phyloP scores from a whole-genome alignment of 306 rosid genomes.

The Cucumis cinereus region DNA sequence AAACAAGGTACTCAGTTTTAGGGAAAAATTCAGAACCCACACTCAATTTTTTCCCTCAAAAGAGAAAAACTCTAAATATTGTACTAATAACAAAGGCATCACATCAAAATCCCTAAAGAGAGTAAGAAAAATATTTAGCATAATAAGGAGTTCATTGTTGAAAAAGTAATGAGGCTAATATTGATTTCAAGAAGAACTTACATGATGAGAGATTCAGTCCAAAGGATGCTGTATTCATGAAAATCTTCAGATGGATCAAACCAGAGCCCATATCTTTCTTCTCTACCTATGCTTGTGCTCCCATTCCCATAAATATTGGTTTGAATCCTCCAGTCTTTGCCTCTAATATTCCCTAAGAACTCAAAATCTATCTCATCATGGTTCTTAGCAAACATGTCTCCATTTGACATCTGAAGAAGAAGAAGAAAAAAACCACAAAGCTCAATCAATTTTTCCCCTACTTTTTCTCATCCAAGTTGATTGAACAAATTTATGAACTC shows the following conservation, averaged over 20 bases:
- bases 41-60: background rate
- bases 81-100: background rate
- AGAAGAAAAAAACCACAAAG: background rate
- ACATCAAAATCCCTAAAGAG: background rate
- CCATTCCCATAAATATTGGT: constrained; percentile 96
- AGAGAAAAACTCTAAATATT: background rate
- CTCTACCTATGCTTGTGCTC: constrained; percentile 80
- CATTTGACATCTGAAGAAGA: constrained; percentile 69
- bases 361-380: constrained; percentile 97
- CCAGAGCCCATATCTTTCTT: constrained; percentile 83
- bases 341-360: constrained; percentile 90
- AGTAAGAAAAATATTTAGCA: background rate
- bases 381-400: constrained; percentile 67
- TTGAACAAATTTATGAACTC: background rate
- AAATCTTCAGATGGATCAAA: constrained; percentile 87
- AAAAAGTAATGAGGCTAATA: background rate
- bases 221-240: constrained; percentile 75
- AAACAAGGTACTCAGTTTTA: constrained; percentile 26
- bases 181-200: constrained; percentile 20
- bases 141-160: background rate
- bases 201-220: constrained; percentile 82
- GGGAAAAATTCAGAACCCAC: background rate
- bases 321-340: constrained; percentile 92
- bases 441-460: background rate
- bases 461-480: background rate